Base-by-base conservation (phyloP, 2,329 filamentous ascomycete species). In the Chrysoporthe austroafricana region DNA sequence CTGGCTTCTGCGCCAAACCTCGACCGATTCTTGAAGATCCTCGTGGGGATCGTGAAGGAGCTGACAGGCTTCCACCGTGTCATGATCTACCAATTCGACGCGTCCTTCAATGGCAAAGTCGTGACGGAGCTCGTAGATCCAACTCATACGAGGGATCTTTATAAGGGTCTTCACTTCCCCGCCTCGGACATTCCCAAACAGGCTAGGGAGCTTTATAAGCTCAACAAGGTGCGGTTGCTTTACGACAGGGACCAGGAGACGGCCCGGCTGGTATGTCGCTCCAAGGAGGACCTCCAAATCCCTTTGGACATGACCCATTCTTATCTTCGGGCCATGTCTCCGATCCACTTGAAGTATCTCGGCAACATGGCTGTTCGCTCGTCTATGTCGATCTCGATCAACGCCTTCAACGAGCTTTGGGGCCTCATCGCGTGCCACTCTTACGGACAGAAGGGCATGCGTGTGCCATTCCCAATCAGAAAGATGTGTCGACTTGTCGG, bases 321-420 rank as follows among this genome's bases (percentile, higher is more conserved):
- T 0, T 96, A 96, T 74, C 85, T 97, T 1, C 88, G 94, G 64
- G 93, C 94, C 70, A 97, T 97, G 88, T 96, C 93, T 0, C 93
- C 94, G 0, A 94, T 97, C 54, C 93, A 96, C 74, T 78, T 97
- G 65, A 96, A 96, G 74, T 97, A 97, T 73, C 83, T 97, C 3
- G 85, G 82, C 6, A 94, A 97, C 75, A 97, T 97, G 94, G 90
- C 90, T 8, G 93, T 97, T 0, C 88, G 93, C n/a, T 93, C 93
- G 0, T 97, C 93, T 71, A 97, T 97, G 93, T 97, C 93, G 0
- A 94, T 97, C 69, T 96, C 93, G 1, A 92, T 97, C 74, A 96
- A 93, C 71, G 92, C 92, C 0, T 96, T 96, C 73, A 85, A 87
- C 72, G 91, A 96, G 73, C 80, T 97, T 0, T 97, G 94, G 94